Base-by-base conservation (phyloP, 345 rosid species). In the Melaleuca quinquenervia region DNA sequence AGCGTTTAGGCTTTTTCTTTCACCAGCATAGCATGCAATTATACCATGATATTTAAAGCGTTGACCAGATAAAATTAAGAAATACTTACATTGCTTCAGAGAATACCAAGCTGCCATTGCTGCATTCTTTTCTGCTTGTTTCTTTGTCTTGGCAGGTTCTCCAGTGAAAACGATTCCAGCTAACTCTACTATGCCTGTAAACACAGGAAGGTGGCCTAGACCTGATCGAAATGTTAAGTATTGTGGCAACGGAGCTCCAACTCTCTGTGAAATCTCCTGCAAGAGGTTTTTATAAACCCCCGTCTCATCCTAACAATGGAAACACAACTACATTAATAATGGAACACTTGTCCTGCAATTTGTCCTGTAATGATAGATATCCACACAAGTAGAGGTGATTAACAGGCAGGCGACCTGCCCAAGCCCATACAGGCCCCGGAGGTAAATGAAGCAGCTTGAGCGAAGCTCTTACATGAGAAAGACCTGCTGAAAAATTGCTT, bases 71-170 rank as follows among this genome's bases (percentile, higher is more conserved):
- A 58, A 85, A 64, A 80, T 48, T 24, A 55, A 82, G 27, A 82
- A 20, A 74, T 9, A 84, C 95, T 94, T 88, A 96, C 99, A 90
- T 88, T 92, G 99, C 91, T 94, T 97, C 16, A 97, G 88, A 74
- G 98, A 97, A 54, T 95, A 91, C 99, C 99, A 97, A 82, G 99
- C 96, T 60, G 99, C 92, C 99, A 97, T 94, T 53, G 99, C 99
- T 45, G 99, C 98, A 91, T 97, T 97, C 92, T 97, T 97, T 93
- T 97, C 99, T 3, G 99, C 99, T 90, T 97, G 99, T 82, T 97
- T 97, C 92, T 97, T 97, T 84, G 94, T 97, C 92, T 97, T 97
- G 86, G 99, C 99, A 54, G 95, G 92, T 87, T 94, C 98, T 70
- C 99, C 99, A 0, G 94, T 96, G 90, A 97, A 97, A 32, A 91